Percentiles rank a stretch among this genome's conserved stretches.
phyloP scores from a whole-genome alignment of 2,329 filamentous ascomycete genomes.

The Aspergillus aculeatus region DNA sequence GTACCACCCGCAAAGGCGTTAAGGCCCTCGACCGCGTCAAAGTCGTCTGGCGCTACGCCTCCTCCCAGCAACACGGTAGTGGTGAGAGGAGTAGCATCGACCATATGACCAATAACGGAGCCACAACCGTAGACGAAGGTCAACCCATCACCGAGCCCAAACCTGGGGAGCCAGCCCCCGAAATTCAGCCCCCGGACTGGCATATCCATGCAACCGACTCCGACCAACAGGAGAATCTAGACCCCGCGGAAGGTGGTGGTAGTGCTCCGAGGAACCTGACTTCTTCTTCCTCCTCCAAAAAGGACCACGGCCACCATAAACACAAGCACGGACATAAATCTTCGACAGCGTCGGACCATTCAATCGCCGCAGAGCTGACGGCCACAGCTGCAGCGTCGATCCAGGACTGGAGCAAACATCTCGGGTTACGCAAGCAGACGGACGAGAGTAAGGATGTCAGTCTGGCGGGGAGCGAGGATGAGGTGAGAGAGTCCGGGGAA shows the following conservation, averaged over 20 bases:
- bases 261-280: slow-evolving; percentile 1
- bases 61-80: slow-evolving; percentile 8
- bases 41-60: slow-evolving; percentile 72
- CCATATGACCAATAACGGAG: slow-evolving; percentile 10
- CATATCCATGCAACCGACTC: slow-evolving; percentile 55
- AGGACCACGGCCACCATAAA: slow-evolving; percentile 4
- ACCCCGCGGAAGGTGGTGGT: slow-evolving; percentile 9
- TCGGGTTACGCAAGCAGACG: slow-evolving; percentile 67
- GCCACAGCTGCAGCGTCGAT: slow-evolving; percentile 17
- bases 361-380: slow-evolving; percentile 13
- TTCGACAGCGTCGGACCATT: slow-evolving; percentile 5
- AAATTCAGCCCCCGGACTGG: slow-evolving; percentile 73
- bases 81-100: neutral
- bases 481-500: neutral
- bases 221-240: slow-evolving; percentile 4
- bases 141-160: slow-evolving; percentile 64
- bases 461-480: slow-evolving; percentile 65
- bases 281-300: slow-evolving; percentile 2
- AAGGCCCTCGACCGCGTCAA: slow-evolving; percentile 77
- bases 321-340: neutral
- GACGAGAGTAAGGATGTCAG: slow-evolving; percentile 67
- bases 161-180: slow-evolving; percentile 66
- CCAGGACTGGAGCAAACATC: slow-evolving; percentile 49
- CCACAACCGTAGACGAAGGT: slow-evolving; percentile 23
- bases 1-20: slow-evolving; percentile 76